phyloP scores from a whole-genome alignment of 768 basidiomycete species.

The Russula virescens region DNA sequence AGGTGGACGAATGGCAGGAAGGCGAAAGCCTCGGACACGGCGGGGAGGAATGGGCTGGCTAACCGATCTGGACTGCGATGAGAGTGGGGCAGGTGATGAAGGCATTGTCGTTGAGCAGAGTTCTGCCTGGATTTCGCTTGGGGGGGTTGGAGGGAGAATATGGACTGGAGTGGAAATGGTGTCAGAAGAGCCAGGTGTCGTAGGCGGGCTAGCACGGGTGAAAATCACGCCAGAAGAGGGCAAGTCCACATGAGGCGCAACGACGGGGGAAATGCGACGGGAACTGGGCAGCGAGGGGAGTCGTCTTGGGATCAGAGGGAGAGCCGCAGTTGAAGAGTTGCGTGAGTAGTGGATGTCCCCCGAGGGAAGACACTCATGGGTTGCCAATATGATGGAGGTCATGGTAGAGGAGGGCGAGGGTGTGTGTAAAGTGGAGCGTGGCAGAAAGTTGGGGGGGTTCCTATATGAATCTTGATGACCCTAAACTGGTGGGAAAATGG shows the following conservation, averaged over 20 bases:
- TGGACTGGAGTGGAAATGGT: slow-evolving; percentile 19
- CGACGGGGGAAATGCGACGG: slow-evolving; percentile 20
- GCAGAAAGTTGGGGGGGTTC: background rate
- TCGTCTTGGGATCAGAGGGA: slow-evolving; percentile 61
- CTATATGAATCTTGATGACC: slow-evolving; percentile 20
- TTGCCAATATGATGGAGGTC: slow-evolving; percentile 21
- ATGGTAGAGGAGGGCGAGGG: slow-evolving; percentile 2
- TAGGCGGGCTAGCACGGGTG: slow-evolving; percentile 18
- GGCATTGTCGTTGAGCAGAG: slow-evolving; percentile 5
- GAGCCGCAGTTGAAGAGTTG: slow-evolving; percentile 52
- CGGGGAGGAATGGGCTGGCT: slow-evolving; percentile 28
- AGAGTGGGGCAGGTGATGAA: slow-evolving; percentile 21
- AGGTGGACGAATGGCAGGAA: slow-evolving; percentile 31
- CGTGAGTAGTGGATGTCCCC: slow-evolving; percentile 29
- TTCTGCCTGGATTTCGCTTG: slow-evolving; percentile 5
- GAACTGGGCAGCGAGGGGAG: slow-evolving; percentile 29
- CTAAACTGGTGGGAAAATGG: slow-evolving; percentile 17
- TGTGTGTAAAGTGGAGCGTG: background rate
- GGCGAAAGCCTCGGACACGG: slow-evolving; percentile 28
- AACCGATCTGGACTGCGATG: slow-evolving; percentile 25
- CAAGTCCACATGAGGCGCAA: slow-evolving; percentile 9
- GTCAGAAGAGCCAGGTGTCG: slow-evolving; percentile 4
- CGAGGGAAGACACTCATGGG: slow-evolving; percentile 22
- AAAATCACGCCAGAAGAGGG: slow-evolving; percentile 13
- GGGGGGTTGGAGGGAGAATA: slow-evolving; percentile 28